These are phyloP conservation scores for Pisolithus microcarpus DNA, from an alignment of 768 basidiomycete genomes.

Conservation along the genomic window DNA sequence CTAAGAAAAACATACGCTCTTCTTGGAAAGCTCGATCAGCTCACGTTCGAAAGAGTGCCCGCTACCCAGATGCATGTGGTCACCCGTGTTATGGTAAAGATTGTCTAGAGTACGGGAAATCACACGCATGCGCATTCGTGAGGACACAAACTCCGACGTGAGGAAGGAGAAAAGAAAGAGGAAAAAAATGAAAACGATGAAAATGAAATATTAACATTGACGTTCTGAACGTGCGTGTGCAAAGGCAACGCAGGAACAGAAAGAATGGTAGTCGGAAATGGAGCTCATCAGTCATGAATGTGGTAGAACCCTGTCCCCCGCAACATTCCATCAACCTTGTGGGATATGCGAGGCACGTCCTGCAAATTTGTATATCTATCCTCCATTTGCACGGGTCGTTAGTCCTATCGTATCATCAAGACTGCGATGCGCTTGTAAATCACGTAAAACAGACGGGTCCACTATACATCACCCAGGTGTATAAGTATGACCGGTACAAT, in stretches of 20 bases:
- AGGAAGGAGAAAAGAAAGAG: not conserved
- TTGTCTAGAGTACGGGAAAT: constrained; percentile 7
- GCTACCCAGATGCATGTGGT: no score
- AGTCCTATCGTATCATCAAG: constrained; percentile 49
- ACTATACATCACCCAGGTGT: constrained; percentile 37
- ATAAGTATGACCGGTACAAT: constrained; percentile 9
- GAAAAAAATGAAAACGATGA: not conserved
- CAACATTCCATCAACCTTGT: constrained; percentile 20
- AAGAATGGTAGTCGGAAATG: constrained; percentile 4
- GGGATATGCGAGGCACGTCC: constrained; percentile 10
- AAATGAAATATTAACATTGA: constrained; percentile 4
- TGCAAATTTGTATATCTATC: constrained; percentile 10
- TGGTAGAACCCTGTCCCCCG: constrained; percentile 8
- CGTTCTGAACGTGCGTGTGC: constrained; percentile 10
- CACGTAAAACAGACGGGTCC: constrained; percentile 82
- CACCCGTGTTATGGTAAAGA: constrained; percentile 12
- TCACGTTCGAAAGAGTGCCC: not conserved
- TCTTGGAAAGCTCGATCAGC: not conserved
- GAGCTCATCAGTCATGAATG: constrained; percentile 26
- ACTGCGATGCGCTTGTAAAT: constrained; percentile 82
- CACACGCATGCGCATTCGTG: constrained; percentile 22
- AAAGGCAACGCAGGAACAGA: constrained; percentile 15
- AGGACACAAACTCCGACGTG: constrained; percentile 18
- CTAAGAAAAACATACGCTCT: constrained; percentile 19
- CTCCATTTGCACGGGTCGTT: constrained; percentile 23